These are phyloP conservation scores for Botryosphaeria agaves DNA, from an alignment of 2,329 filamentous ascomycete species.

Conservation along the genomic window DNA sequence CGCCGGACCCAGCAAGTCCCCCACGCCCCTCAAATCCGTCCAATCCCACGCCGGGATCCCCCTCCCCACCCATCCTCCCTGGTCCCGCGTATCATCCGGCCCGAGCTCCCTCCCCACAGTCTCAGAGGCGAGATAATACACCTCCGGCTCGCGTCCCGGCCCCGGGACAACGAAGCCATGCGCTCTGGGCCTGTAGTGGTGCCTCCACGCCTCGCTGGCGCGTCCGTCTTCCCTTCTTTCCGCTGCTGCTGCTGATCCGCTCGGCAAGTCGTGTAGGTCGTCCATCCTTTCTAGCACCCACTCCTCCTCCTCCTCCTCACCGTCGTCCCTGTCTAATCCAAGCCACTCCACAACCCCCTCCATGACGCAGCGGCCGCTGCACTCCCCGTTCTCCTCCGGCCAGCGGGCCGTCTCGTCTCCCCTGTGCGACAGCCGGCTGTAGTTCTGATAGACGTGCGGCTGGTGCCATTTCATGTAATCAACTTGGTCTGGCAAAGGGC, in stretches of 20 bases:
- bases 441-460: neutral
- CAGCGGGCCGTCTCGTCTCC: neutral
- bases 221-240: neutral
- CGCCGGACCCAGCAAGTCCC: too few species aligned
- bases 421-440: neutral
- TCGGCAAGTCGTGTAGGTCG: too few species aligned
- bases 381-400: neutral
- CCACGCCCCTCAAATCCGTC: neutral
- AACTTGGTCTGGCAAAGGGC: neutral
- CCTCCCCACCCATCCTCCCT: neutral
- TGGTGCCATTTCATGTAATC: neutral
- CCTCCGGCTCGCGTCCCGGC: neutral
- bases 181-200: neutral
- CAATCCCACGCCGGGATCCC: neutral
- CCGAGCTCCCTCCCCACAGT: neutral
- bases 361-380: neutral
- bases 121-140: neutral
- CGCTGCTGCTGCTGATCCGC: neutral
- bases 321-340: neutral
- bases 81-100: neutral
- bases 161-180: neutral
- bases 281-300: neutral
- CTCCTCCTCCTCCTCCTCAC: neutral
- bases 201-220: neutral
- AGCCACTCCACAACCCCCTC: neutral